Evolutionary conservation across 2,329 filamentous ascomycete species (phyloP), one percentile per base, ranked within the genome.

Genomic region (Fusarium keratoplasticum): DNA sequence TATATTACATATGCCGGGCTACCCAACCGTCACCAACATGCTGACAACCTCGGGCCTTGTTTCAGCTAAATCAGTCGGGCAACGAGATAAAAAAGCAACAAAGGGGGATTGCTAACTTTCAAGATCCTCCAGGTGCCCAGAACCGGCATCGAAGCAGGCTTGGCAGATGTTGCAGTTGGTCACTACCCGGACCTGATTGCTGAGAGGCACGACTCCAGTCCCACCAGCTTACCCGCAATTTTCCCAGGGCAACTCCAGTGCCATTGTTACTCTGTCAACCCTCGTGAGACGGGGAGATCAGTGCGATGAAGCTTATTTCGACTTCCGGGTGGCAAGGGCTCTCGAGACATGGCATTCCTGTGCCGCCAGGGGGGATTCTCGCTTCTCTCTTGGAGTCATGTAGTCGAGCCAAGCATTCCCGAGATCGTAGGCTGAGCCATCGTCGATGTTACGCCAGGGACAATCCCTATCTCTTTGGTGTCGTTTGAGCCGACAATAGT

Each of bases 301-400:
- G 47, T 54, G 47, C 47, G 13, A 25, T 35, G 36, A 69, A 64
- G 68, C 65, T 69, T 72, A 66, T 69, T 72, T 61, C 29, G 59
- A 69, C 71, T 27, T 69, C 52, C 36, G 20, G 35, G 29, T 16
- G 18, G 10, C 31, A 7, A 6, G 5, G 35, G 18, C 5, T 11
- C 16, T 47, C 29, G 13, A 22, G 38, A 25, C n/a, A 44, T 42
- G 54, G 20, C 31, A 36, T 58, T 35, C 20, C 35, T 58, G 16
- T 35, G 54, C 20, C 6, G 6, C 54, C 22, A 25, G 31, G 31
- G 54, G 33, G 22, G 20, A 3, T 44, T 20, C 20, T 35, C 22
- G 33, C 31, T 22, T 58, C 33, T 25, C n/a, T 20, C n/a, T n/a
- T 10, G 31, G n/a, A 55, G 29, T 13, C 16, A 14, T 25, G 33